Percentiles rank a stretch among this genome's conserved stretches.
Evolutionary conservation across 2,329 filamentous ascomycete species (phyloP).

Genomic region (Geoglossum cookeanum): DNA sequence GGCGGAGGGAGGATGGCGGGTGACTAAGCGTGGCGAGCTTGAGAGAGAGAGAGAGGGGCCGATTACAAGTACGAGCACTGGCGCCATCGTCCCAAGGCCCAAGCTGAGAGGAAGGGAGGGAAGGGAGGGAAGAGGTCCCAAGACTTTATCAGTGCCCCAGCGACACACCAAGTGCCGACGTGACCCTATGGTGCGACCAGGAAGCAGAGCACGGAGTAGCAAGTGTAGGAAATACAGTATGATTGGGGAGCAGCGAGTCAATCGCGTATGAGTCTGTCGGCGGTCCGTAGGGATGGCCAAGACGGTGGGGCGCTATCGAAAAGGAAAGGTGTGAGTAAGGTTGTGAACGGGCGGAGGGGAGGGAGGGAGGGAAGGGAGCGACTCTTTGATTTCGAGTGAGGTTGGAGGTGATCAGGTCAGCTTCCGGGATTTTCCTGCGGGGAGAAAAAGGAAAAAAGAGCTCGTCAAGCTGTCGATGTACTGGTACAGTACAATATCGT

Average conservation of each 20-base stretch:
- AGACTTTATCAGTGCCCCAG: slow-evolving; percentile 1
- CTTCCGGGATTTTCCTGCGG: background rate
- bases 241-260: background rate
- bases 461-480: too few relatives aligned
- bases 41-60: background rate
- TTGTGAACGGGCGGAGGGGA: background rate
- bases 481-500: too few relatives aligned
- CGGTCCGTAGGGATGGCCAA: background rate
- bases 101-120: background rate
- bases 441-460: background rate
- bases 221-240: background rate
- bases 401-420: background rate
- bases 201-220: background rate
- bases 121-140: background rate
- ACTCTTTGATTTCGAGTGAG: background rate
- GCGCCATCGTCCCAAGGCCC: background rate
- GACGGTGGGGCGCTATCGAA: background rate
- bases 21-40: background rate
- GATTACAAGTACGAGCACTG: background rate
- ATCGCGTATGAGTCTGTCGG: background rate
- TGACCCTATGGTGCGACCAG: background rate
- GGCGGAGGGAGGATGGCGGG: background rate
- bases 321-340: background rate
- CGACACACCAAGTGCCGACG: background rate
- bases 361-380: too few relatives aligned